Evolutionary conservation across 2,329 filamentous ascomycete species (phyloP), one percentile per base, ranked within the genome.

Genomic region (Sarocladium oryzae): DNA sequence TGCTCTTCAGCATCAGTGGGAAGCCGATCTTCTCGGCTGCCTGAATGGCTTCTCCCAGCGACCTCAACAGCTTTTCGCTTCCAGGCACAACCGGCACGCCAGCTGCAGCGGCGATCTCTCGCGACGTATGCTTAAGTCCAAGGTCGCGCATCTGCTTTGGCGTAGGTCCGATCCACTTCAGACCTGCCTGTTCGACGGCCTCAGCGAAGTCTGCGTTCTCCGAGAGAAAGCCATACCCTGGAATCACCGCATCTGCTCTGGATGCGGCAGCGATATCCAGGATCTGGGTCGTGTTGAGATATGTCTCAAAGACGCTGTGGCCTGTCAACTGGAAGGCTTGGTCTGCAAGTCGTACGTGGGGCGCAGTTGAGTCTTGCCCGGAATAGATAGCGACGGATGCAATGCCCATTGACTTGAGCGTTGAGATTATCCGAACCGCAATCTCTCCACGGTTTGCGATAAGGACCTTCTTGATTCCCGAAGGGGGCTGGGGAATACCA

Each of bases 381-480:
- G 86, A 87, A 63, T 88, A 89, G 48, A 89, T 74, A 0, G 85
- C 85, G 3, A 86, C 84, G 9, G 85, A 84, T 40, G 77, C 75
- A 57, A 89, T 82, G 23, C 84, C 83, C 61, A 86, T 78, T 55
- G 81, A 76, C 15, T 79, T 75, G 16, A 86, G 80, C 16, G 86
- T 88, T 43, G 77, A 73, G 55, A 84, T 81, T 35, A 89, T 85
- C 52, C 86, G 79, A 65, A 88, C 70, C 20, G 86, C 86, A 57
- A 89, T 89, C 60, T 89, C 85, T 55, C 85, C 86, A 56, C 86
- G 75, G 61, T 89, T 90, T 9, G 86, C 86, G 56, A 89, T 86
- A 1, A 89, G 72, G n/a, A 69, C 57, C 10, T 54, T 61, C 4
- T 58, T 61, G 13, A 67, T 59, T 5, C 26, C 9, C 6, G 24